A percentile compares a stretch with the other conserved stretches of the same genome.
Conservation (phyloP, 768 basidiomycete genomes). For the Pleurotus cornucopiae region DNA sequence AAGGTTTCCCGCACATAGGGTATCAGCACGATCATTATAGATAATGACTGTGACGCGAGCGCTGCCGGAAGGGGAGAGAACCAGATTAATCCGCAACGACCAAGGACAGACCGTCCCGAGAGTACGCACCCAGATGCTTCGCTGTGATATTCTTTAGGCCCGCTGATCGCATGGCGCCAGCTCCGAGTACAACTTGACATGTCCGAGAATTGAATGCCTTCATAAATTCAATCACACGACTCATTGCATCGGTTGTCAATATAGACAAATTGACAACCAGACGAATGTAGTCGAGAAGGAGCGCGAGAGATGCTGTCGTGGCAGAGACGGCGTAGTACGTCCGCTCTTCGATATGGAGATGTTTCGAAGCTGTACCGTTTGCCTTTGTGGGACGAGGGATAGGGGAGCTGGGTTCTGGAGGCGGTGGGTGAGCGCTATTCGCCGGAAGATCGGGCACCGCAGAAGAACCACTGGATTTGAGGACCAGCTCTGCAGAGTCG, state of each 20-base stretch:
- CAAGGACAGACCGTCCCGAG: background rate
- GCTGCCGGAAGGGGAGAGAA: constrained; percentile 31
- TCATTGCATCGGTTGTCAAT: constrained; percentile 94
- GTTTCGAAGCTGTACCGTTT: constrained; percentile 41
- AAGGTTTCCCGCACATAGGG: constrained; percentile 96
- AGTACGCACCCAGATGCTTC: constrained; percentile 80
- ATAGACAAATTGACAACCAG: constrained; percentile 85
- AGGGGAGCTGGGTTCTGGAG: constrained; percentile 14
- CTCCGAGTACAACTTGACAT: constrained; percentile 96
- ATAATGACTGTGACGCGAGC: constrained; percentile 92
- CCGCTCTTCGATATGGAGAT: constrained; percentile 76
- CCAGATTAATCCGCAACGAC: constrained; percentile 1
- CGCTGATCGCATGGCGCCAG: constrained; percentile 98
- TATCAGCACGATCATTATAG: constrained; percentile 89
- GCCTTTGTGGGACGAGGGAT: constrained; percentile 14
- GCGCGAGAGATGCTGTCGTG: constrained; percentile 66
- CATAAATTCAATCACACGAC: constrained; percentile 88
- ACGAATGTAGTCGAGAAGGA: constrained; percentile 82
- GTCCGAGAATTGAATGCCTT: constrained; percentile 98
- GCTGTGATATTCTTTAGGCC: constrained; percentile 98
- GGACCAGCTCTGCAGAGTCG: constrained; percentile 69
- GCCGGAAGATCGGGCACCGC: constrained; percentile 12
- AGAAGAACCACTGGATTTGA: constrained; percentile 23
- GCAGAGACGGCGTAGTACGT: constrained; percentile 84
- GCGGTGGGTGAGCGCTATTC: constrained; percentile 14